Percentiles rank a stretch among this genome's conserved stretches.
Evolutionary conservation across 129 eudicot species (phyloP).

Genomic region (Daucus carota): DNA sequence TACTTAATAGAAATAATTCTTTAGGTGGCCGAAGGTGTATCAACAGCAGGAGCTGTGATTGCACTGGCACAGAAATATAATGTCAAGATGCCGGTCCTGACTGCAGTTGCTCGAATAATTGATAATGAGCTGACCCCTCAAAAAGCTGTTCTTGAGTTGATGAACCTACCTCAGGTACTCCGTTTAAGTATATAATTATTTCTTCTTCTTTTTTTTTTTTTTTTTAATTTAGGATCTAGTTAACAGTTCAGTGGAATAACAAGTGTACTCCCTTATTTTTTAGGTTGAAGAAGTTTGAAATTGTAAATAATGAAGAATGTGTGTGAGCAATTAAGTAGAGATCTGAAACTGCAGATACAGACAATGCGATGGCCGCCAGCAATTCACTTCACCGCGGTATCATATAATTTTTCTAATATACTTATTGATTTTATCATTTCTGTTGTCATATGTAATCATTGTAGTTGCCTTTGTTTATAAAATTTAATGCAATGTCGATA

Average conservation of each 20-base stretch:
- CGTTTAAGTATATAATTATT: neutral
- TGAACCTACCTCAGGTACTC: conserved; percentile 85
- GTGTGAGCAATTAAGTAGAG: neutral
- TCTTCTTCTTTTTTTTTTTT: neutral
- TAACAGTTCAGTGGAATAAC: neutral
- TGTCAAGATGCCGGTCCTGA: conserved; percentile 92
- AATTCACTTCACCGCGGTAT: neutral
- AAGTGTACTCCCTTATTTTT: neutral
- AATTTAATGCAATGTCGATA: neutral
- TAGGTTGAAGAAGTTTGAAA: conserved; percentile 59
- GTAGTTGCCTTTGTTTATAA: neutral
- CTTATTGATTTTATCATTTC: neutral
- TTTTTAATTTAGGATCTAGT: neutral
- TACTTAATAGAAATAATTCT: conserved; percentile 13
- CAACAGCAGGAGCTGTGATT: conserved; percentile 97
- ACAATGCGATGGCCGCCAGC: neutral
- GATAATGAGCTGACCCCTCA: conserved; percentile 94
- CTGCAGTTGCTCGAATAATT: conserved; percentile 93
- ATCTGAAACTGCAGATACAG: neutral
- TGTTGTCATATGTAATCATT: neutral
- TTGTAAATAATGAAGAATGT: neutral
- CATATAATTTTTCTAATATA: neutral
- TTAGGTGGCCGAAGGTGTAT: conserved; percentile 95
- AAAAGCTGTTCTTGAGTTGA: conserved; percentile 80
- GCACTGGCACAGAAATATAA: conserved; percentile 93